phyloP scores from a whole-genome alignment of 2,329 filamentous ascomycete species.

The Fusarium bulbicola region DNA sequence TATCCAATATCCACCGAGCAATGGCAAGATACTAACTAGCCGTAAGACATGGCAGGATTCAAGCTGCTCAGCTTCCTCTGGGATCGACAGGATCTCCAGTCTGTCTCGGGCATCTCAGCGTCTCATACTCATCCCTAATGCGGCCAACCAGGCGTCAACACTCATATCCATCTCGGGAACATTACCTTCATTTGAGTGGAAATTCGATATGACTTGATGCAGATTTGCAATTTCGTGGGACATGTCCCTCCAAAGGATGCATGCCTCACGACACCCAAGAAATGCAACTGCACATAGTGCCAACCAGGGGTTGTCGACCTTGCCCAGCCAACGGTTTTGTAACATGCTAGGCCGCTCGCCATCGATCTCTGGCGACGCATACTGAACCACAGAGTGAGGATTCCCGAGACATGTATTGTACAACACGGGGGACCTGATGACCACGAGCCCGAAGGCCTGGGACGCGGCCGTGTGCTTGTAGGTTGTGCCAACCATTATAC shows the following conservation, averaged over 20 bases:
- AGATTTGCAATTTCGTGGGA: conserved; percentile 1
- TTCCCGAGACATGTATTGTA: conserved; percentile 38
- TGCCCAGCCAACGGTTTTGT: background rate
- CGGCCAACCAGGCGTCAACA: conserved; percentile 31
- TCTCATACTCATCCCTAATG: conserved; percentile 2
- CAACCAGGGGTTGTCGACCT: background rate
- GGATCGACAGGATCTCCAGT: conserved; percentile 22
- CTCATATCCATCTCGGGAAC: conserved; percentile 11
- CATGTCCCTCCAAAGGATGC: background rate
- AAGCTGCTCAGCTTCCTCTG: conserved; percentile 24
- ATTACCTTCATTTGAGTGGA: background rate
- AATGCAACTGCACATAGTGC: background rate
- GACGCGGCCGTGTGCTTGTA: conserved; percentile 38
- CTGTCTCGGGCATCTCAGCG: conserved; percentile 22
- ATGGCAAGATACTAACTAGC: background rate
- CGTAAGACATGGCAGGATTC: conserved; percentile 17
- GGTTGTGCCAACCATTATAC: conserved; percentile 18
- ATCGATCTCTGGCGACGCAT: conserved; percentile 18
- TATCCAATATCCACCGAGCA: conserved; percentile 9
- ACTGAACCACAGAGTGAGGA: conserved; percentile 22
- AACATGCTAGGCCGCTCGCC: conserved; percentile 2
- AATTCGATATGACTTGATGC: conserved; percentile 3
- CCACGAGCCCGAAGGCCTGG: conserved; percentile 38
- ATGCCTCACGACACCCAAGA: conserved; percentile 6
- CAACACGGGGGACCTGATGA: conserved; percentile 12